phyloP scores from a whole-genome alignment of 2,329 filamentous ascomycete genomes.

The Stemphylium vesicarium region DNA sequence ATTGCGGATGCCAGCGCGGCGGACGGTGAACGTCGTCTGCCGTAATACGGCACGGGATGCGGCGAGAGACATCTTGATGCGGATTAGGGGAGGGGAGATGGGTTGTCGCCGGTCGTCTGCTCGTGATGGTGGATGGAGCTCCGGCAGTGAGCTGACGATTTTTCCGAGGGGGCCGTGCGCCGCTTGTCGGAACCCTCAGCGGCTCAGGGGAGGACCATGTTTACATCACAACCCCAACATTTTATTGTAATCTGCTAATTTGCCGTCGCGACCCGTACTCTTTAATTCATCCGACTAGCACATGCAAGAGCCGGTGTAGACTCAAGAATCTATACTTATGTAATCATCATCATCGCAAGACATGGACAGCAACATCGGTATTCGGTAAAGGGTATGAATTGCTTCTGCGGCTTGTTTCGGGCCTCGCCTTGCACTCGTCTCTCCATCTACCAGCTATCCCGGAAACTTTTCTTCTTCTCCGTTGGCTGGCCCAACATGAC shows the following conservation, averaged over 20 bases:
- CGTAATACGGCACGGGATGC: conserved; percentile 55
- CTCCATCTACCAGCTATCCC: conserved; percentile 7
- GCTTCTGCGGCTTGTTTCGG: neutral
- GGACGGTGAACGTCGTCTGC: conserved; percentile 52
- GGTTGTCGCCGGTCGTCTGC: conserved; percentile 24
- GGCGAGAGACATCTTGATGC: conserved; percentile 55
- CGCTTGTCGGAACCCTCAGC: conserved; percentile 14
- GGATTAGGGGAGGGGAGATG: conserved; percentile 26
- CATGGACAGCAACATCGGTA: neutral
- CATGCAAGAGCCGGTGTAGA: neutral
- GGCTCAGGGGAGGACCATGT: conserved; percentile 17
- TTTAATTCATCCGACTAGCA: too few species aligned
- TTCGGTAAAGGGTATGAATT: neutral
- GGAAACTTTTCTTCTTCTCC: conserved; percentile 12
- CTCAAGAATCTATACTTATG: neutral
- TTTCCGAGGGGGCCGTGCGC: conserved; percentile 25
- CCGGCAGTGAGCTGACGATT: conserved; percentile 26
- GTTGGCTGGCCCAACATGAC: conserved; percentile 22
- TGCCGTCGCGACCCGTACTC: too few species aligned
- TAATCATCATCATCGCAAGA: neutral
- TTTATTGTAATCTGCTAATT: neutral
- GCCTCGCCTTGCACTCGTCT: neutral
- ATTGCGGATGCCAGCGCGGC: conserved; percentile 54
- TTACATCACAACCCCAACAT: conserved; percentile 8
- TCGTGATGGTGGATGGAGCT: conserved; percentile 20